Evolutionary conservation across 1,139 yeast genomes (phyloP).

Genomic region (Magnusiomyces starmeri): DNA sequence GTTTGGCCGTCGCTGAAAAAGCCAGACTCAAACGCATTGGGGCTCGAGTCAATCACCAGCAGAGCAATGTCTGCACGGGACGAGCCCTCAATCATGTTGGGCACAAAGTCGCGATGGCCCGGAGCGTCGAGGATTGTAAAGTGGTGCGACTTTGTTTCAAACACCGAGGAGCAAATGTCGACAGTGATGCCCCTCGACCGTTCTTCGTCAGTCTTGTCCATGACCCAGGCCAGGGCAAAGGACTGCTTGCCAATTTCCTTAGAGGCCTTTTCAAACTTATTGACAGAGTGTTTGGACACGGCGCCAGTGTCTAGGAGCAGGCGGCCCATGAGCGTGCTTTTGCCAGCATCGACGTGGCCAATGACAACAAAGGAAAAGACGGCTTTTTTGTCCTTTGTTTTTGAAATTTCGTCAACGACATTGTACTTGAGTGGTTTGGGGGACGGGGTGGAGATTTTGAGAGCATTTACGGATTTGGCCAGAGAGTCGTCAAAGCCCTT

Average conservation of each 20-base stretch:
- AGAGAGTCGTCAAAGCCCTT: constrained; percentile 5
- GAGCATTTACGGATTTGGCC: constrained; percentile 1
- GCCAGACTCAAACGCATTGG: constrained; percentile 86
- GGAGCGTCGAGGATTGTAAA: constrained; percentile 97
- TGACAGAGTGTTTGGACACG: constrained; percentile 68
- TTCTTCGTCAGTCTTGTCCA: constrained; percentile 94
- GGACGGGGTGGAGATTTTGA: background rate
- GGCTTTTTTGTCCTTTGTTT: constrained; percentile 49
- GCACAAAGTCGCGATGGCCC: constrained; percentile 94
- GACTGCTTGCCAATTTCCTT: constrained; percentile 82
- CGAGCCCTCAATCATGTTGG: constrained; percentile 98
- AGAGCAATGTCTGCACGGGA: constrained; percentile 72
- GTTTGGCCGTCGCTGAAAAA: constrained; percentile 87
- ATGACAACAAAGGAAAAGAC: constrained; percentile 57
- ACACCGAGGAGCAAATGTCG: constrained; percentile 79
- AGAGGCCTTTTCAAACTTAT: constrained; percentile 73
- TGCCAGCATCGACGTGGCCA: constrained; percentile 98
- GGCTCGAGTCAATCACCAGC: constrained; percentile 67
- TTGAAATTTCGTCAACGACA: constrained; percentile 34
- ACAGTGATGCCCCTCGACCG: constrained; percentile 82
- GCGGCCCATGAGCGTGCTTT: constrained; percentile 91
- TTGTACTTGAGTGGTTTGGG: constrained; percentile 1
- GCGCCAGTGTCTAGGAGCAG: constrained; percentile 73
- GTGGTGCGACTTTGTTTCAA: constrained; percentile 56
- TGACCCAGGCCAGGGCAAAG: constrained; percentile 93